Evolutionary conservation across 352 stramenopile species (phyloP).

Genomic region (Globisporangium parvum): DNA sequence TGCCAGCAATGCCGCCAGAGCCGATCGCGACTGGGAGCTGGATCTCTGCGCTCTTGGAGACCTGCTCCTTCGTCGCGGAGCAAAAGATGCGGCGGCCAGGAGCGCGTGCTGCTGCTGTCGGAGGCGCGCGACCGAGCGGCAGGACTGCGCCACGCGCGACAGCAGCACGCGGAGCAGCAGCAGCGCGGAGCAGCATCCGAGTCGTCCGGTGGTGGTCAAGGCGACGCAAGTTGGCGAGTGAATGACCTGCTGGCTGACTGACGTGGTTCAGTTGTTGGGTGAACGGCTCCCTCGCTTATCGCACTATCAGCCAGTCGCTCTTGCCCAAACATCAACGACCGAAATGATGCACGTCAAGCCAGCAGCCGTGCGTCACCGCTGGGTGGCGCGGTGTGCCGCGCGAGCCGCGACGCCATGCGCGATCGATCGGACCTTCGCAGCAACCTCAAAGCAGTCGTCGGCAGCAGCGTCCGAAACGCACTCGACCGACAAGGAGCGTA

Average conservation of each 20-base stretch:
- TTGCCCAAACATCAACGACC: too few species aligned
- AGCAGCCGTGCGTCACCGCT: too few species aligned
- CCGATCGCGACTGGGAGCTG: conserved; percentile 38
- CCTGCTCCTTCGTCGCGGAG: conserved; percentile 32
- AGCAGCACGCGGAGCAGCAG: neutral
- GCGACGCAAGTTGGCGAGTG: neutral
- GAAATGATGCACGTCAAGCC: too few species aligned
- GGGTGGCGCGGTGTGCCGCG: too few species aligned
- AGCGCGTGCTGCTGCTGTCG: conserved; percentile 11
- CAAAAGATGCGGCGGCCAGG: conserved; percentile 35
- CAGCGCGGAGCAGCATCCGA: conserved; percentile 2
- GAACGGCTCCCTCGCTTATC: too few species aligned
- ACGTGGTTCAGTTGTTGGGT: too few species aligned
- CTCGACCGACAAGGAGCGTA: neutral
- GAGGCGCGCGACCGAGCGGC: conserved; percentile 6
- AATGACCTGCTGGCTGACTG: neutral
- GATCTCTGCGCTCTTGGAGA: conserved; percentile 27
- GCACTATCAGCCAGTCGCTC: neutral
- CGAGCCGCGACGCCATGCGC: too few species aligned
- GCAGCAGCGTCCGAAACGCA: neutral
- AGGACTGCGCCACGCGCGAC: conserved; percentile 4
- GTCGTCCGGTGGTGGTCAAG: too few species aligned
- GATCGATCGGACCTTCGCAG: neutral
- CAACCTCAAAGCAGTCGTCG: neutral
- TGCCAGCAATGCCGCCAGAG: conserved; percentile 49